Evolutionary conservation across 768 basidiomycete genomes (phyloP), one percentile per base, ranked within the genome.

Genomic region (Strobilomyces confusus): DNA sequence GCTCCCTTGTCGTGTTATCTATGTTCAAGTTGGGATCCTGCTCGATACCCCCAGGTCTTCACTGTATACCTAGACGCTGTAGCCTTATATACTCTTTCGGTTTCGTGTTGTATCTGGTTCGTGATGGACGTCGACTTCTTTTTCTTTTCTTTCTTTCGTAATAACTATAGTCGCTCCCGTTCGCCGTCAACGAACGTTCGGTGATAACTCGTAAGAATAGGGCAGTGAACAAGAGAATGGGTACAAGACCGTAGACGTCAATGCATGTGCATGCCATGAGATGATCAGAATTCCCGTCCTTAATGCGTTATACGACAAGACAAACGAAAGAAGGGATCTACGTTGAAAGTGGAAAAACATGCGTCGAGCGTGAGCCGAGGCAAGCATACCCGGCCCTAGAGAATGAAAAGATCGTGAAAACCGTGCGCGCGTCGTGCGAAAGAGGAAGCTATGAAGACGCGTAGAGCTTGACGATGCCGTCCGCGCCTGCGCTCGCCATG

Each of bases 401-500:
- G 36, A 30, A 41, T 29, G 26, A 4, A 30, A 49, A 29, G n/a
- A 13, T 46, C 51, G 25, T 33, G 29, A 29, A 33, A 15, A 38
- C 23, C 51, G 22, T 36, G 32, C 30, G 8, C 36, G 12, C 17
- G 32, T 48, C 44, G 42, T 54, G 2, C 40, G 20, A 45, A 25
- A 9, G 3, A 30, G 12, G 26, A 17, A 14, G 5, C 46, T 50
- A 91, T 73, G 88, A 92, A 63, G 88, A 89, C 56, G 89, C 88
- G 69, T 90, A 97, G 25, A 98, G 76, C 71, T 92, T 92, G 55
- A 98, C 84, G 42, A 92, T 87, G 25, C 95, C 94, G 72, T 98
- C 95, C 13, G 92, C 92, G n/a, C 95, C 95, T 19, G 91, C 90
- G 68, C 91, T 95, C 15, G 88, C 92, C 80, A 97, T 83, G 64